Conservation (phyloP, 2,329 filamentous ascomycete genomes). For the Cordyceps tenuipes region DNA sequence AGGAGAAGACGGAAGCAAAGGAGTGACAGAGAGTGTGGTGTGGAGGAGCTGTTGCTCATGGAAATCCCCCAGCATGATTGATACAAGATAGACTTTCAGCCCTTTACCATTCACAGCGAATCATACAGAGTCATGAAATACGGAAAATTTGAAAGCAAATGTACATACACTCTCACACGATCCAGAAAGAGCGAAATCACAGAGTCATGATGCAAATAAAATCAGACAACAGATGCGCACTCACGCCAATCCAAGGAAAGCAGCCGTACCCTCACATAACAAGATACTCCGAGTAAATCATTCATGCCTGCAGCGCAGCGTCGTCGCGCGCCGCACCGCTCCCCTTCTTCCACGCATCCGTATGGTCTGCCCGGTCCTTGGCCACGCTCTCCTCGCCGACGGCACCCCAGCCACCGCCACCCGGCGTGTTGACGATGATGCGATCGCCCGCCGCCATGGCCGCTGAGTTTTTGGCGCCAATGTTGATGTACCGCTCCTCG, state of each 20-base stretch:
- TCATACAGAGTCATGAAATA: background rate
- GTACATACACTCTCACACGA: too few species aligned
- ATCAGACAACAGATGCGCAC: too few species aligned
- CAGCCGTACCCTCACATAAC: background rate
- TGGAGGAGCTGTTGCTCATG: too few species aligned
- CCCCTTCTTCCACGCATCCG: conserved; percentile 45
- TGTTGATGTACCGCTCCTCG: conserved; percentile 57
- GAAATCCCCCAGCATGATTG: too few species aligned
- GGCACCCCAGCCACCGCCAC: conserved; percentile 68
- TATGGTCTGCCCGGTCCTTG: conserved; percentile 45
- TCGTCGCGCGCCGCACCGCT: conserved; percentile 51
- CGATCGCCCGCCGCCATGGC: conserved; percentile 68
- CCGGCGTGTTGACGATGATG: conserved; percentile 70
- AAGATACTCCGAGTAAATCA: too few species aligned
- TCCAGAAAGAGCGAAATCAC: background rate
- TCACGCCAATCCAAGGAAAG: background rate
- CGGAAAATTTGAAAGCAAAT: too few species aligned
- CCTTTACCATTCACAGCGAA: background rate
- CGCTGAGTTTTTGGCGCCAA: conserved; percentile 74
- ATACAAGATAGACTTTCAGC: too few species aligned
- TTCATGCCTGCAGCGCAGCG: conserved; percentile 46
- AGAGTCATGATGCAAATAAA: background rate
- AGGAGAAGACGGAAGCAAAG: background rate
- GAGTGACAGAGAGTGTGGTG: background rate
- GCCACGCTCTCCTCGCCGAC: conserved; percentile 49